Evolutionary conservation across 192 early-diverging fungal species (phyloP).

Genomic region (Pecoramyces ruminantium): DNA sequence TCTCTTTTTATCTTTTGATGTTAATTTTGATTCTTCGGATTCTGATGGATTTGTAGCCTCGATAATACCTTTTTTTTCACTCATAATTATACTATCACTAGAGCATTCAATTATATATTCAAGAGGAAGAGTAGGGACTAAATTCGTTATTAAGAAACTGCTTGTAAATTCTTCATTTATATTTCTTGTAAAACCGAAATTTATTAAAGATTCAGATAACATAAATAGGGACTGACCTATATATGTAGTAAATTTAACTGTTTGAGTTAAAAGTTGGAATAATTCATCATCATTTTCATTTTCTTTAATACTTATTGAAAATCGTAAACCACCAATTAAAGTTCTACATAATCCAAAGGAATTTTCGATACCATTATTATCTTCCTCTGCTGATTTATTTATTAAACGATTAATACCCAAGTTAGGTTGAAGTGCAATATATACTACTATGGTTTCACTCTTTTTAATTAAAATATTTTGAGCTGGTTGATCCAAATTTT

Average conservation of each 20-base stretch:
- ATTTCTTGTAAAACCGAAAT: conserved; percentile 38
- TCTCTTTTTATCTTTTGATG: neutral
- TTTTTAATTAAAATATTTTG: conserved; percentile 33
- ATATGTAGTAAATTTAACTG: conserved; percentile 58
- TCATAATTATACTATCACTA: neutral
- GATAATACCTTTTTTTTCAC: neutral
- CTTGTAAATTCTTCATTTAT: conserved; percentile 30
- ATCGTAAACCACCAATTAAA: conserved; percentile 68
- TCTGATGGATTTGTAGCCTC: neutral
- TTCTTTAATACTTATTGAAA: conserved; percentile 39
- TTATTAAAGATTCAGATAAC: conserved; percentile 44
- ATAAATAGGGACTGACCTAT: conserved; percentile 62
- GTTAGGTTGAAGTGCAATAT: conserved; percentile 59
- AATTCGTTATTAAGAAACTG: conserved; percentile 49
- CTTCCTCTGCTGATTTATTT: neutral
- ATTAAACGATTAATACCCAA: conserved; percentile 1
- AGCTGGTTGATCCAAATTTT: conserved; percentile 14
- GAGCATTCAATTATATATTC: conserved; percentile 37
- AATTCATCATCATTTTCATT: conserved; percentile 7
- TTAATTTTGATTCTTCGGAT: neutral
- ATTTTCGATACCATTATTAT: conserved; percentile 7
- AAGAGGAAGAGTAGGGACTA: conserved; percentile 48
- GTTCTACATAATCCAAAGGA: conserved; percentile 31
- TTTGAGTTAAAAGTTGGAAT: conserved; percentile 43
- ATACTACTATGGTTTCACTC: conserved; percentile 34